Evolutionary conservation across 2,329 filamentous ascomycete genomes (phyloP).

Genomic region (Purpureocillium lavendulum): DNA sequence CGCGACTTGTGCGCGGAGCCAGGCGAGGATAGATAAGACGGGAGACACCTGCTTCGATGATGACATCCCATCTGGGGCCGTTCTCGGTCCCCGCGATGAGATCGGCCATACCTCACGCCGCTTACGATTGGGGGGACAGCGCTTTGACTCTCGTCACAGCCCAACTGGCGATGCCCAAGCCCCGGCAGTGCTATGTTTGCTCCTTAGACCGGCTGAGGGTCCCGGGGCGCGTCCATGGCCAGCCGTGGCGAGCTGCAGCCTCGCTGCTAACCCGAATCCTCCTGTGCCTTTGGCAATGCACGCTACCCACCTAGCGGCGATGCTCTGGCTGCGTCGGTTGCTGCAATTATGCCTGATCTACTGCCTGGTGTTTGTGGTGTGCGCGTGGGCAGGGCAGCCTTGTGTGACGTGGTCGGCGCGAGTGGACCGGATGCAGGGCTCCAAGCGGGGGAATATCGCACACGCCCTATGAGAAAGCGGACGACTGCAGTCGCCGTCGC

Average conservation of each 20-base stretch:
- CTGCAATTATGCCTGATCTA: conserved; percentile 4
- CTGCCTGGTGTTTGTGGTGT: not conserved
- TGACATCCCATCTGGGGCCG: no score
- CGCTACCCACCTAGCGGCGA: not conserved
- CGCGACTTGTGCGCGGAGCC: no score
- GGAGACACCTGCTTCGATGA: no score
- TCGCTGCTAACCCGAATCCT: not conserved
- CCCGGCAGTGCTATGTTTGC: no score
- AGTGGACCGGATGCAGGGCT: conserved; percentile 4
- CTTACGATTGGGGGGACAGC: no score
- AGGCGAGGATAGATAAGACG: no score
- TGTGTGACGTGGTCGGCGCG: conserved; percentile 8
- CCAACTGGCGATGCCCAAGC: not conserved
- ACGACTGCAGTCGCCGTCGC: no score
- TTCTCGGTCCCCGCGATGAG: no score
- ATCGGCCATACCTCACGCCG: no score
- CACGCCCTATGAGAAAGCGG: no score
- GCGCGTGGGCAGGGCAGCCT: conserved; percentile 1
- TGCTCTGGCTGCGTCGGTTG: not conserved
- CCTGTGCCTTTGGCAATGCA: not conserved
- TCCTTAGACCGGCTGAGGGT: no score
- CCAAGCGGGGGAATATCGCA: not conserved
- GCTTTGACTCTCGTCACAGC: not conserved
- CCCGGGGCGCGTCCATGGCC: not conserved
- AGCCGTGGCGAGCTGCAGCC: conserved; percentile 1